Evolutionary conservation across 495 filamentous ascomycete genomes (phyloP).

Genomic region (Entonaema liquescens): DNA sequence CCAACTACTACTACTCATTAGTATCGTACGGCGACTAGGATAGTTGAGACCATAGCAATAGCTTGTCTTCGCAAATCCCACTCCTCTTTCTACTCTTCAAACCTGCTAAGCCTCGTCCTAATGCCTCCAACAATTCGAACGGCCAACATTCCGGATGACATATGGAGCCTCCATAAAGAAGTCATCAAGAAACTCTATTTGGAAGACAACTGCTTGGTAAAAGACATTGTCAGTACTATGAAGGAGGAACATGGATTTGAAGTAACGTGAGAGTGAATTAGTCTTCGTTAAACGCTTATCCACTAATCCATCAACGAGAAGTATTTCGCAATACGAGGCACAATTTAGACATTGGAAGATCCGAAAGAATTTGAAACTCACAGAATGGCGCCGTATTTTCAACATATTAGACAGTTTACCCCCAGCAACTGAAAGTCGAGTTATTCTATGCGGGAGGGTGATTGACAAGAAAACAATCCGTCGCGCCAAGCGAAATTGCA

Average conservation of each 20-base stretch:
- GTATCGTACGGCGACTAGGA: too few relatives aligned
- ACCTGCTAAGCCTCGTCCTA: not conserved
- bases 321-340: conserved; percentile 2
- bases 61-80: too few relatives aligned
- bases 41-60: too few relatives aligned
- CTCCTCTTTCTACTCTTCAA: not conserved
- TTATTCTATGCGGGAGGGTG: not conserved
- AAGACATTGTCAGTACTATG: conserved; percentile 42
- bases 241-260: conserved; percentile 20
- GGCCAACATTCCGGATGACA: conserved; percentile 3
- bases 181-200: conserved; percentile 41
- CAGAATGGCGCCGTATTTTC: not conserved
- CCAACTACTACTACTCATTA: not conserved
- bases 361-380: not conserved
- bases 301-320: not conserved
- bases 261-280: conserved; percentile 32
- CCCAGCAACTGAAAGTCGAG: not conserved
- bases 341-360: conserved; percentile 6
- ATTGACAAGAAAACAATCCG: not conserved
- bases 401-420: not conserved
- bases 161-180: conserved; percentile 32
- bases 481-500: conserved; percentile 8
- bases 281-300: not conserved
- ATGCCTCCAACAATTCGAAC: not conserved
- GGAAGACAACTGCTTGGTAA: conserved; percentile 18